phyloP scores from a whole-genome alignment of 805 yeast species.

The Kuraishia borneana region DNA sequence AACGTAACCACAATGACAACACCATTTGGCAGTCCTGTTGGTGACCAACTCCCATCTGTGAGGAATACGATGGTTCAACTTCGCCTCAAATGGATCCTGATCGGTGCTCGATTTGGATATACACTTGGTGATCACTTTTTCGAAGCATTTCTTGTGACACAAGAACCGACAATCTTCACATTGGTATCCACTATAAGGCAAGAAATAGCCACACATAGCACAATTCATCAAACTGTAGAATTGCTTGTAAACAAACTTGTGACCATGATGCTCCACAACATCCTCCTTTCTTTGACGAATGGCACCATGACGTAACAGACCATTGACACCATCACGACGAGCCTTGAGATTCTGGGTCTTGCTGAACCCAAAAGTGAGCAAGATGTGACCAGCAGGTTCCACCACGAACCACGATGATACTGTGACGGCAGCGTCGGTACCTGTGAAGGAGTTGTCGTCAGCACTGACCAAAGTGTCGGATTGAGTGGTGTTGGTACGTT shows the following conservation, averaged over 20 bases:
- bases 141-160: constrained; percentile 74
- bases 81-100: constrained; percentile 59
- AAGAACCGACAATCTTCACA: constrained; percentile 77
- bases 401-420: constrained; percentile 74
- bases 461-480: constrained; percentile 3
- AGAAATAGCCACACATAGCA: constrained; percentile 93
- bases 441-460: background rate
- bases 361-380: constrained; percentile 67
- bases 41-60: constrained; percentile 90
- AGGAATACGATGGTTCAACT: constrained; percentile 91
- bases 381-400: constrained; percentile 90
- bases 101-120: constrained; percentile 68
- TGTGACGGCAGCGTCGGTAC: constrained; percentile 26
- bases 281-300: constrained; percentile 87
- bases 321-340: constrained; percentile 41
- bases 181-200: constrained; percentile 78
- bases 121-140: constrained; percentile 74
- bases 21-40: constrained; percentile 96
- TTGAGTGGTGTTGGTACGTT: constrained; percentile 5
- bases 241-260: constrained; percentile 90
- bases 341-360: constrained; percentile 42
- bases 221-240: constrained; percentile 95
- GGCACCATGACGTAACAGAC: constrained; percentile 94
- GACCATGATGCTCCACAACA: constrained; percentile 92
- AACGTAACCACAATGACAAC: constrained; percentile 97